Base-by-base conservation (phyloP, 352 stramenopile species). In the Pythium biforme region DNA sequence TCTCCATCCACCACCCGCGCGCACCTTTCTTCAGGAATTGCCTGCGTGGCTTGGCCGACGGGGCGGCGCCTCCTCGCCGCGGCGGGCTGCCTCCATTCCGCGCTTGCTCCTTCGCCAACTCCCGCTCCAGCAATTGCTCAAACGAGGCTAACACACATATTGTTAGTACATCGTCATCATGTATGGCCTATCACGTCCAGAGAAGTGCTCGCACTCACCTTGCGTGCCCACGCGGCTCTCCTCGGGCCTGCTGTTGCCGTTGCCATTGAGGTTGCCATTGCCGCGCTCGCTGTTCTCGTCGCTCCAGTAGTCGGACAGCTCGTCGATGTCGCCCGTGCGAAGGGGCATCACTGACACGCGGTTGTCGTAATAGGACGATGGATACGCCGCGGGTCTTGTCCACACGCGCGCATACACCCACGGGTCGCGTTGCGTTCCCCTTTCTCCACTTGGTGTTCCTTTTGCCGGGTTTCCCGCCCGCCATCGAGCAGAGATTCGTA, bases 1-100 rank as follows among this genome's bases (percentile, higher is more conserved):
- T 76, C 63, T 78, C 63, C 81, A 91, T 95, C 86, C 86, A 95
- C 86, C 86, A 95, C 0, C 86, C 86, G n/a, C 86, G 80, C 22
- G 84, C 68, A 25, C 83, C 82, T 78, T 75, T 90, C 48, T 81
- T 86, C 6, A 95, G 63, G 54, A 91, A 95, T 41, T 49, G 47
- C 34, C 43, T 37, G 22, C 29, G 26, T 4, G 83, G 61, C 41
- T 84, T 86, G n/a, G 41, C 8, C 12, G 23, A 17, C 34, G 34
- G n/a, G 15, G 52, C 22, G 19, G n/a, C n/a, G n/a, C n/a, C n/a
- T n/a, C 29, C 19, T 23, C n/a, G 52, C 31, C 27, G 15, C 25
- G n/a, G 10, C 37, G 12, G 9, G 17, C 15, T 37, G 22, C 2
- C 22, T 10, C 12, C 50, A 34, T 43, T 27, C 22, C 39, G 40